These are phyloP conservation scores for Cryptococcus neoformans DNA, from an alignment of 1,284 basidiomycete species.

Conservation along the genomic window DNA sequence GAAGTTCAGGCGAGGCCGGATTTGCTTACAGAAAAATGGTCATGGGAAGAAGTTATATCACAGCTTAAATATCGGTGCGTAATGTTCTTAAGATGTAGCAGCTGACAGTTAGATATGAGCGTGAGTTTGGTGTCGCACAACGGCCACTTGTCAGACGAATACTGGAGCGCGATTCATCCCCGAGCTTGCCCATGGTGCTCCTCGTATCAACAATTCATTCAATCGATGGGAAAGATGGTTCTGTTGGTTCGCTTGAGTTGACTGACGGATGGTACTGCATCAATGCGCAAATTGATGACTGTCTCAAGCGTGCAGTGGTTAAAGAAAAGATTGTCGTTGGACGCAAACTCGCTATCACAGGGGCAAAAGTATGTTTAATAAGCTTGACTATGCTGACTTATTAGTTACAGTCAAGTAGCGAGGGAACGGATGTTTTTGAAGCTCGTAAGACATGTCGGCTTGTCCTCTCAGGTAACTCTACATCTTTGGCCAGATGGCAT, in stretches of 20 bases:
- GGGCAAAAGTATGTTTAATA: slow-evolving; percentile 64
- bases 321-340: slow-evolving; percentile 69
- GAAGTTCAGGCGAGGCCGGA: slow-evolving; percentile 70
- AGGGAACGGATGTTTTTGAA: slow-evolving; percentile 78
- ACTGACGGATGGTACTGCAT: slow-evolving; percentile 94
- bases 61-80: slow-evolving; percentile 82
- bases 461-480: slow-evolving; percentile 74
- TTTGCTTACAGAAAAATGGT: slow-evolving; percentile 64
- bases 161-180: slow-evolving; percentile 62
- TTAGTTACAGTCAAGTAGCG: slow-evolving; percentile 69
- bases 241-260: slow-evolving; percentile 60
- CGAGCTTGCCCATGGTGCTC: slow-evolving; percentile 68
- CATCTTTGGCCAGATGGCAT: slow-evolving; percentile 83
- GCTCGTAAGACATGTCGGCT: slow-evolving; percentile 67
- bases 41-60: slow-evolving; percentile 69
- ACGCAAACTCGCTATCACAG: slow-evolving; percentile 74
- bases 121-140: slow-evolving; percentile 73
- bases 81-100: background rate
- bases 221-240: slow-evolving; percentile 45
- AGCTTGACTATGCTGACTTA: background rate
- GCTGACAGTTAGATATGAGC: slow-evolving; percentile 67
- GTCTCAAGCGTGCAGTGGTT: slow-evolving; percentile 66
- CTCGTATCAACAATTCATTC: slow-evolving; percentile 72
- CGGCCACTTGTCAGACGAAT: slow-evolving; percentile 69
- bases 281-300: slow-evolving; percentile 68